Evolutionary conservation across 192 early-diverging fungal species (phyloP), one percentile per base, ranked within the genome.

Genomic region (Podochytrium sp.): DNA sequence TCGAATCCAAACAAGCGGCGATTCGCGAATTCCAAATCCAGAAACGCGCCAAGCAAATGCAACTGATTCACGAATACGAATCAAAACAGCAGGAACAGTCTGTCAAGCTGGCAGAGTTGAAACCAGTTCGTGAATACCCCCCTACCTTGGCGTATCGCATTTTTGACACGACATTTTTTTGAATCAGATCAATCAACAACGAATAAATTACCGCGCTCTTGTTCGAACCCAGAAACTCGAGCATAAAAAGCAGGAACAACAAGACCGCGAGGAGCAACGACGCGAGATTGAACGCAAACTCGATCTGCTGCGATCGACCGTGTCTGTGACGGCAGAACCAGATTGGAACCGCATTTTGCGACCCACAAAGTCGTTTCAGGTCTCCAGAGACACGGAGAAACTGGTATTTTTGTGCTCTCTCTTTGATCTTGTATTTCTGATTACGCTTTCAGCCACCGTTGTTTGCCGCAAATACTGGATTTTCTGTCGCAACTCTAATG

Each of bases 301-400:
- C 20, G 69, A 71, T 41, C 33, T n/a, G 35, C 33, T 71, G 23
- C 53, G 69, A 1, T 20, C 16, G 12, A 59, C 14, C 12, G 69
- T 71, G 1, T 53, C 69, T 10, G 56, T 71, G 12, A 25, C 16
- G 4, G 41, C 41, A 14, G 55, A 71, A 71, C 33, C 34, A 12
- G 69, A 71, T 27, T 71, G 69, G 69, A 60, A 59, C 37, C 69
- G 69, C 3, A 71, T 71, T 71, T 33, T 71, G 10, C 33, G 41
- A 27, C 69, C 69, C 10, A 71, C 69, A 40, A 32, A 71, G 38
- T 57, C 69, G 12, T 71, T 71, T 32, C 16, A 43, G 30, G 38
- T 59, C 42, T 40, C 69, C 10, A 71, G 60, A 32, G 32, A 71
- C 10, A 71, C 69, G 18, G 69, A 71, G 32, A 56, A 59, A 59